Conservation (phyloP, 1,284 basidiomycete species). For the Puccinia polysora region DNA sequence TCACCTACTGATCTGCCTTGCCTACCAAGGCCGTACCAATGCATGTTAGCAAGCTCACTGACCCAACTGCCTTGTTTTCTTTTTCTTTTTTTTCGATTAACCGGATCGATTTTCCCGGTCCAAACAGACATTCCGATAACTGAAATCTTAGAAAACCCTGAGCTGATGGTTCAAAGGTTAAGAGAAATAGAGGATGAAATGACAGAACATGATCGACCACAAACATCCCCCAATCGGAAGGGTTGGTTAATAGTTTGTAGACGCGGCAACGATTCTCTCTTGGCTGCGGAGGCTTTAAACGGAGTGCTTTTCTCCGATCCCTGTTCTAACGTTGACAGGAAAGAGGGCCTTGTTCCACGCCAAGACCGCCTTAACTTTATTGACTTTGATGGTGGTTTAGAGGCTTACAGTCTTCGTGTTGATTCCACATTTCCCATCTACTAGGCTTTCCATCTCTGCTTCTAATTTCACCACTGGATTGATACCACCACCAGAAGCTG, state of each 20-base stretch:
- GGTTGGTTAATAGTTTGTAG: slow-evolving; percentile 68
- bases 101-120: background rate
- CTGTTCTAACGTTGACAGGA: background rate
- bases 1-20: background rate
- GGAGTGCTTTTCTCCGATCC: background rate
- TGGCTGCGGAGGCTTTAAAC: slow-evolving; percentile 59
- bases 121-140: slow-evolving; percentile 19
- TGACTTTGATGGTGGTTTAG: background rate
- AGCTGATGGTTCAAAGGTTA: background rate
- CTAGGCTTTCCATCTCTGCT: no score
- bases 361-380: background rate
- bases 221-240: slow-evolving; percentile 45
- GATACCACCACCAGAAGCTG: no score
- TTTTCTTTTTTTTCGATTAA: background rate
- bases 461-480: no score
- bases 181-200: background rate
- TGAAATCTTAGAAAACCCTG: slow-evolving; percentile 3
- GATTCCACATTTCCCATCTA: slow-evolving; percentile 8
- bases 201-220: background rate
- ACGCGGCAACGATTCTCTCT: slow-evolving; percentile 86
- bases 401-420: background rate
- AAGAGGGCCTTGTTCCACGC: background rate
- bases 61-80: no score
- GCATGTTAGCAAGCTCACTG: no score
- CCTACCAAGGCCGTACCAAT: background rate